These are phyloP conservation scores for Oemleria cerasiformis DNA, from an alignment of 306 rosid species.

Conservation along the genomic window DNA sequence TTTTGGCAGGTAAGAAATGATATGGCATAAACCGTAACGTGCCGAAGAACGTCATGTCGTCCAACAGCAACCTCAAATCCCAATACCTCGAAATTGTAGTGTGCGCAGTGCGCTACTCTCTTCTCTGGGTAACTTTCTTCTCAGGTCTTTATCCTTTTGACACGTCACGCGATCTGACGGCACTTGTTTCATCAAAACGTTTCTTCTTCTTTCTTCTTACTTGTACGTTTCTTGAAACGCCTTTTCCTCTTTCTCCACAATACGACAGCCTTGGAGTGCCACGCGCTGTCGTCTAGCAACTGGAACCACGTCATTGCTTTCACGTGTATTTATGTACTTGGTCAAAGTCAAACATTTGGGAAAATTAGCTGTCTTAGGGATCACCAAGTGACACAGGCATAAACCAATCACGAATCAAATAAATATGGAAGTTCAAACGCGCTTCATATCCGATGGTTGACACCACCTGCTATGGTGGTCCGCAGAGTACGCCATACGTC, in stretches of 20 bases:
- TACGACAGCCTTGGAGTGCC: not conserved
- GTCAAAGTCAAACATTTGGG: not conserved
- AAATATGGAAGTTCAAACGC: not conserved
- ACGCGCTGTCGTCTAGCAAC: not conserved
- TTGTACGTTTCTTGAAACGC: not conserved
- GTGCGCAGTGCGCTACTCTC: not conserved
- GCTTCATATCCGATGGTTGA: not conserved
- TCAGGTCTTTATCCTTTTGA: not conserved
- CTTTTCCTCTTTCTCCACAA: not conserved
- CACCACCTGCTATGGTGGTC: not conserved
- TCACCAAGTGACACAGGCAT: not conserved
- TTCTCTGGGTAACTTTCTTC: not conserved
- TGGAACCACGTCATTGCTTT: slow-evolving; percentile 7
- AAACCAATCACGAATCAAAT: not conserved
- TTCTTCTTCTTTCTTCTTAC: not conserved
- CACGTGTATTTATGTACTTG: slow-evolving; percentile 6
- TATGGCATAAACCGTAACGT: too few relatives aligned
- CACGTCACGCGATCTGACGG: not conserved
- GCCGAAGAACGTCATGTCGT: not conserved
- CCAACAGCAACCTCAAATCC: not conserved
- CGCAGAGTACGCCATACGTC: not conserved
- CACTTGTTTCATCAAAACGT: not conserved
- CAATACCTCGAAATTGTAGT: not conserved
- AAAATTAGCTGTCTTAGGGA: not conserved
- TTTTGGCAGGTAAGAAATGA: too few relatives aligned